These are phyloP conservation scores for Suhomyces emberorum DNA, from an alignment of 805 yeast species.

Conservation along the genomic window DNA sequence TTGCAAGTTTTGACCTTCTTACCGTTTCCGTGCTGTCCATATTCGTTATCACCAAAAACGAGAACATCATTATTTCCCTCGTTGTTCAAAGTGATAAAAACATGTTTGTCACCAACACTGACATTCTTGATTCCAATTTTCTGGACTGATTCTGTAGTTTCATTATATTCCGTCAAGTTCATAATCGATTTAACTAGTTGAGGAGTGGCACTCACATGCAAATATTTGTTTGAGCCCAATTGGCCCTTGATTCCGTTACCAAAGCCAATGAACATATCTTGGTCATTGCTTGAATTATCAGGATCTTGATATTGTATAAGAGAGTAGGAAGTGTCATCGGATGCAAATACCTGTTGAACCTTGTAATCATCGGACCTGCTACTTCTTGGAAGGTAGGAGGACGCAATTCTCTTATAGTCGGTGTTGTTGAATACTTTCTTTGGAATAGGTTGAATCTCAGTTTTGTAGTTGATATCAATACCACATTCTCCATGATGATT, in stretches of 20 bases:
- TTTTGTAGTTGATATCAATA: slow-evolving; percentile 57
- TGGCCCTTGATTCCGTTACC: slow-evolving; percentile 89
- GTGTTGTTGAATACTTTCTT: slow-evolving; percentile 27
- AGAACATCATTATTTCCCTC: slow-evolving; percentile 52
- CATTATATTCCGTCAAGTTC: slow-evolving; percentile 54
- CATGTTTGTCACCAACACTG: slow-evolving; percentile 65
- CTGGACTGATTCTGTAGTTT: slow-evolving; percentile 35
- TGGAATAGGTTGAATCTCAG: slow-evolving; percentile 73
- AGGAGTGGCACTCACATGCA: slow-evolving; percentile 73
- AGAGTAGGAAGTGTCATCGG: slow-evolving; percentile 53
- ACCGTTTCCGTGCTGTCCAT: slow-evolving; percentile 84
- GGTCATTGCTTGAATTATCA: slow-evolving; percentile 10
- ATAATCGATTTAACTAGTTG: slow-evolving; percentile 49
- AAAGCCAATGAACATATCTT: slow-evolving; percentile 49
- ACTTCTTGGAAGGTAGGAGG: slow-evolving; percentile 35
- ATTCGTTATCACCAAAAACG: slow-evolving; percentile 81
- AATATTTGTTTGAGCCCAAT: slow-evolving; percentile 71
- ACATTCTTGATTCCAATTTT: slow-evolving; percentile 49
- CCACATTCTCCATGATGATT: slow-evolving; percentile 87
- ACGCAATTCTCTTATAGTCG: slow-evolving; percentile 14
- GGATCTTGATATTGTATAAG: slow-evolving; percentile 22
- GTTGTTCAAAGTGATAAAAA: slow-evolving; percentile 55
- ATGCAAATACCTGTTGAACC: slow-evolving; percentile 59
- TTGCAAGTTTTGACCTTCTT: slow-evolving; percentile 55
- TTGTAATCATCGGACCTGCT: slow-evolving; percentile 43